phyloP scores from a whole-genome alignment of 164 flowering plant species.

The Buxus sempervirens region DNA sequence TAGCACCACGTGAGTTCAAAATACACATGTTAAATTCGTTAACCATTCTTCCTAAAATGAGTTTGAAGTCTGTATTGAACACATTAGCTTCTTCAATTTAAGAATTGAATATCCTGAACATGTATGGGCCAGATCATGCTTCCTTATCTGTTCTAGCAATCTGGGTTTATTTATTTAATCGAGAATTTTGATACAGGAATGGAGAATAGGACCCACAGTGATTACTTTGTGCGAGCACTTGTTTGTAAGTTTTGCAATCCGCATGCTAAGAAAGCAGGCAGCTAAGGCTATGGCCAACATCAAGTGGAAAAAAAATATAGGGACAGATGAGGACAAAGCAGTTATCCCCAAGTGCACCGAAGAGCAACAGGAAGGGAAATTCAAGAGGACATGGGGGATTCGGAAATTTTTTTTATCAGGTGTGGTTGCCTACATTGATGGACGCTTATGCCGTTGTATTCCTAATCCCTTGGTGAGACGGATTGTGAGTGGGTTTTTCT shows the following conservation, averaged over 20 bases:
- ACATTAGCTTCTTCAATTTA: neutral
- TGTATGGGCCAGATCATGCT: too few relatives aligned
- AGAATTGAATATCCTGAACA: too few relatives aligned
- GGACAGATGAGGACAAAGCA: constrained; percentile 20
- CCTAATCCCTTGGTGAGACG: constrained; percentile 75
- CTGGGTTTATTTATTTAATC: neutral
- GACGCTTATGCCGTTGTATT: constrained; percentile 81
- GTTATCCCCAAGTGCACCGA: constrained; percentile 22
- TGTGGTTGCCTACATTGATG: constrained; percentile 81
- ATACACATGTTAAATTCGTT: too few relatives aligned
- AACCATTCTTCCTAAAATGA: neutral
- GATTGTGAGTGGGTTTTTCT: constrained; percentile 85
- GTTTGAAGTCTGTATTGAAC: neutral
- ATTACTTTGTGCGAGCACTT: constrained; percentile 85
- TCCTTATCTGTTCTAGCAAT: neutral
- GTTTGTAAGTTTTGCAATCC: constrained; percentile 79
- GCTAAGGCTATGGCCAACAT: constrained; percentile 28
- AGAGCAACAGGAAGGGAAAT: constrained; percentile 20
- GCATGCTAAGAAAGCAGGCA: constrained; percentile 62
- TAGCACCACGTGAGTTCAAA: neutral
- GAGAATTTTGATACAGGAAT: constrained; percentile 47
- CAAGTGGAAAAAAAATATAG: constrained; percentile 29
- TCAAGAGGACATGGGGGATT: constrained; percentile 56
- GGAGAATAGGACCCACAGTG: constrained; percentile 84
- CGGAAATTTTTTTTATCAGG: constrained; percentile 71